phyloP scores from a whole-genome alignment of 179 eudicot species.

The Beta corolliflora region DNA sequence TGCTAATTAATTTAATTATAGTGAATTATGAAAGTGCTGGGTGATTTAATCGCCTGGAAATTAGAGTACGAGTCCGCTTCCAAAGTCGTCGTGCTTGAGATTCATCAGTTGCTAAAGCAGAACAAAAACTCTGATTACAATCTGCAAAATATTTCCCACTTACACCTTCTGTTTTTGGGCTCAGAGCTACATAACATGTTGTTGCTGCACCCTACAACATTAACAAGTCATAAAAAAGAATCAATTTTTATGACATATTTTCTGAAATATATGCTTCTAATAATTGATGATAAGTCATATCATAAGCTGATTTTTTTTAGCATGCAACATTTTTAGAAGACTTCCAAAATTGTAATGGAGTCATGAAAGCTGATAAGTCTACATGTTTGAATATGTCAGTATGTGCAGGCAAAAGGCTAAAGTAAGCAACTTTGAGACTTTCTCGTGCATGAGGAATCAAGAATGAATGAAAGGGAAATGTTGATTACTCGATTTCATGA shows the following conservation, averaged over 20 bases:
- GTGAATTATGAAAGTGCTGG: slow-evolving; percentile 3
- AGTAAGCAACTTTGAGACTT: not conserved
- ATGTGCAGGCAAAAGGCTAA: not conserved
- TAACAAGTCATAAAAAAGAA: not conserved
- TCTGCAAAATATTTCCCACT: slow-evolving; percentile 89
- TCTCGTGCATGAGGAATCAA: not conserved
- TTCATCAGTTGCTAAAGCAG: slow-evolving; percentile 60
- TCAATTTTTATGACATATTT: not conserved
- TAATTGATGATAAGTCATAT: not conserved
- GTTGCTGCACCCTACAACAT: slow-evolving; percentile 57
- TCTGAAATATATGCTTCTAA: not conserved
- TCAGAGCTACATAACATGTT: slow-evolving; percentile 82
- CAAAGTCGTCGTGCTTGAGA: slow-evolving; percentile 54
- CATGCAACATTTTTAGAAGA: not conserved
- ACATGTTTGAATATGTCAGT: slow-evolving; percentile 5
- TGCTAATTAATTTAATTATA: not conserved
- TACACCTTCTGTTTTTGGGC: slow-evolving; percentile 48
- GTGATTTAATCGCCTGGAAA: slow-evolving; percentile 45
- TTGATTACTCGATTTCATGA: no score
- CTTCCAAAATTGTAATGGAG: not conserved
- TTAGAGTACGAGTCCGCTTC: slow-evolving; percentile 56
- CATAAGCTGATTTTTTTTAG: not conserved
- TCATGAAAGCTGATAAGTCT: not conserved
- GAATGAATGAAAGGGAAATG: not conserved
- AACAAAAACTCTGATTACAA: slow-evolving; percentile 69